These are phyloP conservation scores for Fragilaria crotonensis DNA, from an alignment of 108 stramenopile genomes.

Conservation along the genomic window DNA sequence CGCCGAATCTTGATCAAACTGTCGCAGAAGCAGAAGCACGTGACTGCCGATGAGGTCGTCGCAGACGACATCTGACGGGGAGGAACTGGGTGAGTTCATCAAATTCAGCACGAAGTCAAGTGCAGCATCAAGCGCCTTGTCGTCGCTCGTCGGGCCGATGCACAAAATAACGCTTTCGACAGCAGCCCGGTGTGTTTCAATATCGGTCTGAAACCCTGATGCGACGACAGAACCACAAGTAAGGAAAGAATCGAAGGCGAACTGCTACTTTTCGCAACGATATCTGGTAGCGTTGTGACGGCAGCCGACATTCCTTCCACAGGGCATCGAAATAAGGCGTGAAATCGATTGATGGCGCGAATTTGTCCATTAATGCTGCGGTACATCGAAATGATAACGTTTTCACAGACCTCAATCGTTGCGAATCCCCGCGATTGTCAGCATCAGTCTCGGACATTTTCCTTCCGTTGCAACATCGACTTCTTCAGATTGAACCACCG, in stretches of 20 bases:
- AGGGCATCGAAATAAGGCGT: slow-evolving; percentile 18
- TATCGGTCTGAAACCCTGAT: slow-evolving; percentile 36
- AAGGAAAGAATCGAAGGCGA: slow-evolving; percentile 59
- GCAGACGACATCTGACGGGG: slow-evolving; percentile 13
- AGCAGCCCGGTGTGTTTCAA: slow-evolving; percentile 32
- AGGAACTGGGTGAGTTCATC: slow-evolving; percentile 21
- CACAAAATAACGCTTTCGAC: slow-evolving; percentile 54
- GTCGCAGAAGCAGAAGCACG: slow-evolving; percentile 48
- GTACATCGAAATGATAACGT: slow-evolving; percentile 58
- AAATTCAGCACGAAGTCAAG: slow-evolving; percentile 67
- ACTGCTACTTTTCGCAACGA: slow-evolving; percentile 52
- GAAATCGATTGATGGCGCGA: slow-evolving; percentile 54
- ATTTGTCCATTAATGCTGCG: slow-evolving; percentile 51
- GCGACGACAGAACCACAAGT: slow-evolving; percentile 44
- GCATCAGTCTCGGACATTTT: no score
- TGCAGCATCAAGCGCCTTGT: slow-evolving; percentile 38
- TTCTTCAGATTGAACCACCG: slow-evolving; percentile 19
- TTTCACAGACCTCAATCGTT: slow-evolving; percentile 20
- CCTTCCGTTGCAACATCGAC: no score
- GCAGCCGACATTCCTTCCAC: slow-evolving; percentile 56
- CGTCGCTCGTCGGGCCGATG: slow-evolving; percentile 37
- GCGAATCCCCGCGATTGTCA: slow-evolving; percentile 6
- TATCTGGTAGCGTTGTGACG: slow-evolving; percentile 55
- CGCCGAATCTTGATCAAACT: slow-evolving; percentile 46
- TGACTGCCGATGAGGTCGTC: slow-evolving; percentile 20